Evolutionary conservation across 345 rosid species (phyloP), one percentile per base, ranked within the genome.

Genomic region (Abelmoschus esculentus): DNA sequence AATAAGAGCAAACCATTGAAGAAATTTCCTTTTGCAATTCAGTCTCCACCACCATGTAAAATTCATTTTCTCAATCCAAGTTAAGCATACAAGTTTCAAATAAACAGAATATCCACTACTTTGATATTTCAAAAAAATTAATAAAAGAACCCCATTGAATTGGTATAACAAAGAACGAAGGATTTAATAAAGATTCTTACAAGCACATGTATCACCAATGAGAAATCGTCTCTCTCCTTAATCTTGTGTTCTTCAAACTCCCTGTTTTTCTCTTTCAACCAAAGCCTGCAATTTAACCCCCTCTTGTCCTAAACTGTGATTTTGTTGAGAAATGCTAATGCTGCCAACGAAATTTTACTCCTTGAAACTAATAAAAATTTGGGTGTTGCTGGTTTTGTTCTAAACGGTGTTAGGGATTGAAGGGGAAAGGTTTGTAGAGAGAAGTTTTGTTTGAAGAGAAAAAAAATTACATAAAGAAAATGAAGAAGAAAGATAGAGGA

Each of bases 221-320:
- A 87, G 71, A 88, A 88, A 61, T 81, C 80, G 34, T 62, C 15
- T 75, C 49, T 71, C 46, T 76, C 82, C 64, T 57, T 19, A 55
- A 73, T 78, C 15, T 58, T 79, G 17, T 19, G 29, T 19, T 47
- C 42, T 71, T 65, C 77, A 60, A 78, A 60, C 26, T 74, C 73
- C 40, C 67, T 67, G 11, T 80, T 81, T 74, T 36, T 36, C 40
- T 85, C 91, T 31, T 83, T 89, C 17, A 85, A 66, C 95, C 91
- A 89, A 19, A 89, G 72, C 71, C 95, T 82, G 76, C 79, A 83
- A 1, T 89, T 87, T 46, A 85, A 73, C 12, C 90, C 90, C 87
- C 86, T 73, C 91, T 85, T 60, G 90, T 85, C 79, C 93, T 81
- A 38, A 91, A 89, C 71, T 78, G 83, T 0, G 84, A 91, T 72